These are phyloP conservation scores for Uronychia setigera DNA, from an alignment of 73 alveolate genomes.

Conservation along the genomic window DNA sequence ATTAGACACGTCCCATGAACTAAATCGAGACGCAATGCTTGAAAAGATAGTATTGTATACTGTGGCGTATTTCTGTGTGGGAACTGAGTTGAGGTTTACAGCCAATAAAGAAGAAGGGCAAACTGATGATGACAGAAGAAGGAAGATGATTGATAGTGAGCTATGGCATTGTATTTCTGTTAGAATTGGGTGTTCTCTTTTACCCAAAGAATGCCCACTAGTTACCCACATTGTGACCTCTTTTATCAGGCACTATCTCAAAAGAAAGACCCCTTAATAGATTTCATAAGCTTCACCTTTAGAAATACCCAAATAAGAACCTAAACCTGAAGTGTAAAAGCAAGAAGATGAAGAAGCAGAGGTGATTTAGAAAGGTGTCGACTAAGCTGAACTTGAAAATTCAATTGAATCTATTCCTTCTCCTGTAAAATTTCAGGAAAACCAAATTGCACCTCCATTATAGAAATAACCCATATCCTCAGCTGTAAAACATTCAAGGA, in stretches of 20 bases:
- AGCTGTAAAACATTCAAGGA: background rate
- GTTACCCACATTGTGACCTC: conserved; percentile 47
- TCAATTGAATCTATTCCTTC: too few species aligned
- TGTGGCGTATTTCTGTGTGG: conserved; percentile 62
- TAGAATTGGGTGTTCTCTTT: conserved; percentile 16
- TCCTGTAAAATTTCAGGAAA: too few species aligned
- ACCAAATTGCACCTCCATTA: too few species aligned
- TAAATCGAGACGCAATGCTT: conserved; percentile 28
- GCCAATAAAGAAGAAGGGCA: conserved; percentile 21
- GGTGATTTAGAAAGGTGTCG: background rate
- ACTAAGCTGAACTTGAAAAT: too few species aligned
- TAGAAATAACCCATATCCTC: too few species aligned
- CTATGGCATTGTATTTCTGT: conserved; percentile 57
- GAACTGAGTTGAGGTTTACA: conserved; percentile 55
- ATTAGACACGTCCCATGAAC: conserved; percentile 27
- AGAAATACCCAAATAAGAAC: background rate
- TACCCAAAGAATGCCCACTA: conserved; percentile 63
- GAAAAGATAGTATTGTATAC: conserved; percentile 52
- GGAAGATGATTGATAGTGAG: conserved; percentile 43
- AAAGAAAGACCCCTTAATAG: background rate
- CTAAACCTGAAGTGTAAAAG: background rate
- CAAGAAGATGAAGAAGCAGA: background rate
- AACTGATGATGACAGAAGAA: background rate
- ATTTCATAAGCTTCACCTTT: background rate
- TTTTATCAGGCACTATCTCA: background rate